Base-by-base conservation (phyloP, 495 filamentous ascomycete species). In the Penicillium pulvis region DNA sequence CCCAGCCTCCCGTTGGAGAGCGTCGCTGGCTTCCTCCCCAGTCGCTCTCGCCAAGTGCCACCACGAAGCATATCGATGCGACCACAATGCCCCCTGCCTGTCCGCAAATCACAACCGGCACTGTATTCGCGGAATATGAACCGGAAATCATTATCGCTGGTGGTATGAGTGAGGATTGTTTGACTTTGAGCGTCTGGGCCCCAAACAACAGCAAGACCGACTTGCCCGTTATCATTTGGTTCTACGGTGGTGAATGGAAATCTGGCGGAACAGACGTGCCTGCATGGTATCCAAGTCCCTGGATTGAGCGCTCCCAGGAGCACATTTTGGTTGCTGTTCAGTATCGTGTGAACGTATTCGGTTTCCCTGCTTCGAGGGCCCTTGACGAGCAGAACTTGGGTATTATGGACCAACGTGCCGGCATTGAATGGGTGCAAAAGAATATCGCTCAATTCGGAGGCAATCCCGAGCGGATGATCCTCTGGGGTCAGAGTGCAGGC, bases 251-350 rank as follows among this genome's bases (percentile, higher is more conserved):
- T 6, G 46, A 30, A n/a, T 8, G 23, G 14, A 12, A n/a, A 17
- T 23, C 14, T 16, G 46, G 46, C 6, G 46, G 46, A 26, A 26
- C 20, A 26, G 24, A 48, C 24, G 24, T 30, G 11, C 46, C 12
- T n/a, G 20, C 20, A n/a, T 48, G 24, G 23, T n/a, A 28, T n/a
- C 46, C 46, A 8, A 6, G 1, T 26, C 46, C 20, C 11, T 48
- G 46, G 46, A n/a, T 48, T 3, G 23, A 31, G 14, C 46, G 46
- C 14, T 26, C 46, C 8, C 46, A 48, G 24, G 46, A 48, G 46
- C 46, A 48, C 24, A 24, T 26, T 17, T 4, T 41, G 14, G 39
- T 41, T 7, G 39, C 39, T 41, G 39, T 41, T 16, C 39, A 41
- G 16, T 17, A 41, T 41, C 39, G 39, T 41, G 39, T 41, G 14